Evolutionary conservation across 1,139 yeast genomes (phyloP).

Genomic region (Saccharomyces pastorianus): DNA sequence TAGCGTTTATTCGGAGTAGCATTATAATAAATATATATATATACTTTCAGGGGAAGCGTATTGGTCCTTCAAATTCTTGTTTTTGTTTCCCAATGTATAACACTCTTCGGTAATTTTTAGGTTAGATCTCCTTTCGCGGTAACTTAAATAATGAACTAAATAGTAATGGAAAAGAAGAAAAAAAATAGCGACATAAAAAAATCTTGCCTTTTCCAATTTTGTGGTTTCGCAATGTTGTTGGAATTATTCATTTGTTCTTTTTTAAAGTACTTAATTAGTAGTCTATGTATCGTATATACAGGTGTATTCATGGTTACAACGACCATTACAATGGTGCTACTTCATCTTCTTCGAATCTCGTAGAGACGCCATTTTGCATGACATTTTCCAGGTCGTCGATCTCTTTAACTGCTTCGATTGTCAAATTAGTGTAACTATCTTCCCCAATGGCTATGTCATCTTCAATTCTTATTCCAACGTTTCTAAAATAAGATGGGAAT

Average conservation of each 20-base stretch:
- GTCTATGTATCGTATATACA: background rate
- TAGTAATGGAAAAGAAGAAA: background rate
- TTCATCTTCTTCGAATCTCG: slow-evolving; percentile 46
- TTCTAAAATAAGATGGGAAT: slow-evolving; percentile 76
- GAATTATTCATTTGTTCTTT: too few relatives aligned
- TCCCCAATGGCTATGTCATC: slow-evolving; percentile 81
- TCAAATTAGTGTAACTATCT: slow-evolving; percentile 50
- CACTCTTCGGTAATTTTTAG: background rate
- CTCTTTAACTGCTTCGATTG: slow-evolving; percentile 81
- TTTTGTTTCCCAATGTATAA: too few relatives aligned
- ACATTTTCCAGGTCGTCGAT: slow-evolving; percentile 66
- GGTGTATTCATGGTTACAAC: background rate
- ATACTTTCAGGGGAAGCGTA: background rate
- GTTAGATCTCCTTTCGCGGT: background rate
- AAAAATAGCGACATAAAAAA: background rate
- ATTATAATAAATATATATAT: background rate
- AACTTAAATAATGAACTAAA: background rate
- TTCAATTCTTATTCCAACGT: slow-evolving; percentile 90
- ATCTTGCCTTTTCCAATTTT: too few relatives aligned
- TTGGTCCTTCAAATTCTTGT: background rate
- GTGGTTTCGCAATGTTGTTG: too few relatives aligned
- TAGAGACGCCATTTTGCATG: slow-evolving; percentile 48
- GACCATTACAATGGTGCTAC: slow-evolving; percentile 33
- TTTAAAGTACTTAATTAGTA: background rate
- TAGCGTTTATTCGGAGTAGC: background rate